Evolutionary conservation across 352 stramenopile genomes (phyloP), one percentile per base, ranked within the genome.

Genomic region (Pythium coloratum): DNA sequence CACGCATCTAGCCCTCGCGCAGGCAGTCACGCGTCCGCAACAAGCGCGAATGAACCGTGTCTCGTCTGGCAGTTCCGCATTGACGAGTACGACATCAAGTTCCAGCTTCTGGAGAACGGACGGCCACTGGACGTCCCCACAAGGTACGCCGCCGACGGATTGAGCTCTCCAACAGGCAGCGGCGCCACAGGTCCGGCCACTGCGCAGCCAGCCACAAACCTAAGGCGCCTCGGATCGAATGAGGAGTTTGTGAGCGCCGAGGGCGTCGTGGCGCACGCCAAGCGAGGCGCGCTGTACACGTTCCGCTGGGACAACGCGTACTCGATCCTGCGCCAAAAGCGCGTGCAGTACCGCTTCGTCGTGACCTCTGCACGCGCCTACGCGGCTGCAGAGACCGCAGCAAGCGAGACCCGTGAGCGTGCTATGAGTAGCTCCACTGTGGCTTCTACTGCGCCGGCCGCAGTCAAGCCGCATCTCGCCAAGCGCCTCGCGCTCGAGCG

Each of bases 291-390:
- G n/a, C 62, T 78, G 32, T 87, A 86, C 64, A 83, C 81, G 38
- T 75, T 93, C 42, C 73, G 72, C 6, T 93, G 85, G 85, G 83
- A 91, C 59, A 93, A 93, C 62, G 80, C 77, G 34, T 93, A 93
- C 70, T 93, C 85, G 55, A 69, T 89, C 33, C 70, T 91, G 28
- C 81, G 85, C 5, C 78, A 86, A 69, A 93, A 93, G 42, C 62
- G 75, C 13, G 70, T 94, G 24, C 70, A 71, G 20, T 94, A 92
- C 55, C 75, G 85, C 8, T 80, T 83, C 20, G 57, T 89, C 2
- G 55, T 82, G 36, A 81, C 72, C 1, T 84, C 81, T 1, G 70
- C 66, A 16, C 61, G 66, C 0, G 80, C 73, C 18, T 70, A 88
- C 42, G 64, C 62, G 40, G 80, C 82, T 0, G 83, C 85, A 3